Evolutionary conservation across 176 grass and related monocot species (phyloP), one percentile per base, ranked within the genome.

Genomic region (Melocanna baccifera): DNA sequence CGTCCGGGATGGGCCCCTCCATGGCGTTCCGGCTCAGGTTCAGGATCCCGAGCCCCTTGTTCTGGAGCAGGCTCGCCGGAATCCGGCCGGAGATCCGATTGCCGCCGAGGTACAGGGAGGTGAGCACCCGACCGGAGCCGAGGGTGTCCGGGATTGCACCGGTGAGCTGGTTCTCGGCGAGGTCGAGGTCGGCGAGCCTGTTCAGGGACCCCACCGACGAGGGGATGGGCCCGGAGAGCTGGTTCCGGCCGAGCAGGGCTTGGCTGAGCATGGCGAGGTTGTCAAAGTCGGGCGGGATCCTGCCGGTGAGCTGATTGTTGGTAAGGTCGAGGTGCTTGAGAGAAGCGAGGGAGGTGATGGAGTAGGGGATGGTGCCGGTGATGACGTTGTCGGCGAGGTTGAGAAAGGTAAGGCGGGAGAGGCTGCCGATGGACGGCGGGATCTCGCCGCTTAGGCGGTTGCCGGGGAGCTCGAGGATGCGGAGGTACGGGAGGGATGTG

Each of bases 241-340:
- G 75, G 86, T 99, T 99, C 53, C 88, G 83, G 10, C 76, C 79
- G 19, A 99, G 92, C 36, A 99, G 81, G 48, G 86, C 97, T 32
- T 93, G 97, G 83, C 93, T 99, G 45, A 99, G 91, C 91, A 94
- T 94, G 78, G 48, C 12, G 40, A 99, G 89, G 46, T 55, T 52
- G 22, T 90, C 91, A 20, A 99, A 28, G 73, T 91, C 83, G 6
- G 66, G 0, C 2, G 97, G 93, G 51, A 99, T 63, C 9, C 69
- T 73, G 22, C 90, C 93, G 18, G 86, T 89, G 37, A 99, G 81
- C 63, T 67, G 73, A 91, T 99, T 99, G 86, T 85, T 81, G 53
- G 89, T 76, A 71, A 99, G 97, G 85, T 99, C 97, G 77, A 99
- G 91, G 84, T 99, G 97, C 81, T 92, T 94, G 8, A 99, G 15